A percentile compares a stretch with the other conserved stretches of the same genome.
Conservation (phyloP, 2,329 filamentous ascomycete genomes). For the Alternaria tenuissima region DNA sequence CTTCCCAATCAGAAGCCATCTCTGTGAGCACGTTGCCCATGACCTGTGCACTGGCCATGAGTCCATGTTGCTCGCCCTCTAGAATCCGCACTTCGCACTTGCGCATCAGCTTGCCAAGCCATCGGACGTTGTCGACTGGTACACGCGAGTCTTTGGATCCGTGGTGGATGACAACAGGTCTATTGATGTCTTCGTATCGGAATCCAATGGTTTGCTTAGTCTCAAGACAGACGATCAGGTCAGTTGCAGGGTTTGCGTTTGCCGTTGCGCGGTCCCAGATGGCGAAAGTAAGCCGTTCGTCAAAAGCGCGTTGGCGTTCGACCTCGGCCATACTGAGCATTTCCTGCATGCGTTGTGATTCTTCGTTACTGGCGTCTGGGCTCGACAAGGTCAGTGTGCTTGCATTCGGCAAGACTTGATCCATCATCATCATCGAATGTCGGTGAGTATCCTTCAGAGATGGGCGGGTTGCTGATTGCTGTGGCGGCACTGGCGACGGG, state of each 20-base stretch:
- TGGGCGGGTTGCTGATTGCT: slow-evolving; percentile 21
- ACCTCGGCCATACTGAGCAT: slow-evolving; percentile 71
- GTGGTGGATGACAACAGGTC: slow-evolving; percentile 92
- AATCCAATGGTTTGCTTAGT: slow-evolving; percentile 92
- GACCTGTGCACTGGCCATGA: slow-evolving; percentile 93
- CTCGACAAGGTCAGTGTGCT: slow-evolving; percentile 44
- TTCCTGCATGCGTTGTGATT: slow-evolving; percentile 50
- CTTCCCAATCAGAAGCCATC: slow-evolving; percentile 85
- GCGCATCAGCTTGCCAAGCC: slow-evolving; percentile 93
- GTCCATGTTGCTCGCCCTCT: slow-evolving; percentile 89
- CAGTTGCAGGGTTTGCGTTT: slow-evolving; percentile 91
- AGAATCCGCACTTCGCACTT: slow-evolving; percentile 90
- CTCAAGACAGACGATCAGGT: slow-evolving; percentile 91
- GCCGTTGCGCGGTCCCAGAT: slow-evolving; percentile 95
- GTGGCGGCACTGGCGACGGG: slow-evolving; percentile 26
- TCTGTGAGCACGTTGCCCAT: slow-evolving; percentile 97
- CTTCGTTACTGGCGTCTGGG: slow-evolving; percentile 43
- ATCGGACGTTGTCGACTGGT: slow-evolving; percentile 92
- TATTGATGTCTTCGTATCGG: slow-evolving; percentile 93
- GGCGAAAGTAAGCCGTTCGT: slow-evolving; percentile 84
- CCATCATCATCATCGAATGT: slow-evolving; percentile 60
- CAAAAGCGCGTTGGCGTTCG: slow-evolving; percentile 78
- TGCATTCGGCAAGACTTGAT: slow-evolving; percentile 55
- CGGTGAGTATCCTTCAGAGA: slow-evolving; percentile 48
- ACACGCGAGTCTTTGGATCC: slow-evolving; percentile 90